Conservation (phyloP, 2,329 filamentous ascomycete species). For the Aureobasidium sp. region DNA sequence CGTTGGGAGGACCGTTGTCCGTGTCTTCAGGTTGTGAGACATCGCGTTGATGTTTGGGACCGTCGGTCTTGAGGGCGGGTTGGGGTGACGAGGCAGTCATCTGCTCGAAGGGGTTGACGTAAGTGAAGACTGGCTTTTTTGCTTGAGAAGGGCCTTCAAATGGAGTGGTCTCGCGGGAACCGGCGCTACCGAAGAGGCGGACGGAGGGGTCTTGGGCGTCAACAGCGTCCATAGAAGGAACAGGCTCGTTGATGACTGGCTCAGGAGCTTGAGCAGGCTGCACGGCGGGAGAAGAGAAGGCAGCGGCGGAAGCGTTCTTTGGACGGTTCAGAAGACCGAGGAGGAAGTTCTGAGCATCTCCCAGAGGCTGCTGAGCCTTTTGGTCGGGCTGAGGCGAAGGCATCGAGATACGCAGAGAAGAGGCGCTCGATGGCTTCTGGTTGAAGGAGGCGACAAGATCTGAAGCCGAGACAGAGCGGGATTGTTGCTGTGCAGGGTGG, state of each 20-base stretch:
- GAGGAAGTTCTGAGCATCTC: slow-evolving; percentile 76
- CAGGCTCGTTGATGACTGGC: slow-evolving; percentile 38
- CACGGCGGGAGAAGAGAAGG: slow-evolving; percentile 19
- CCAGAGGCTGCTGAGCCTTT: slow-evolving; percentile 27
- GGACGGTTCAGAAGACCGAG: slow-evolving; percentile 78
- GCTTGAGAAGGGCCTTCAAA: slow-evolving; percentile 35
- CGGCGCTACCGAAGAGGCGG: slow-evolving; percentile 25
- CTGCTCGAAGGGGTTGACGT: slow-evolving; percentile 66
- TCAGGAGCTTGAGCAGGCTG: slow-evolving; percentile 32
- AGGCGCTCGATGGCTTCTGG: slow-evolving; percentile 32
- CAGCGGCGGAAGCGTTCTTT: slow-evolving; percentile 34
- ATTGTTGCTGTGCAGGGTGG: slow-evolving; percentile 1
- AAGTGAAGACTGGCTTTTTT: slow-evolving; percentile 53
- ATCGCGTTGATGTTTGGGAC: slow-evolving; percentile 36
- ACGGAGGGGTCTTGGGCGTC: slow-evolving; percentile 21
- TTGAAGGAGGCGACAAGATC: slow-evolving; percentile 53
- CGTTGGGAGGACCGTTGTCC: slow-evolving; percentile 24
- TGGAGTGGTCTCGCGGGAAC: slow-evolving; percentile 23
- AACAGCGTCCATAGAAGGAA: slow-evolving; percentile 17
- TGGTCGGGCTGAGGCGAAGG: slow-evolving; percentile 11
- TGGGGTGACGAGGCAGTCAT: slow-evolving; percentile 57
- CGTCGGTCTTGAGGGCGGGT: background rate
- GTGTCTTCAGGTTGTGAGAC: slow-evolving; percentile 28
- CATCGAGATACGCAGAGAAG: slow-evolving; percentile 25
- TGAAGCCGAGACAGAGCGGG: slow-evolving; percentile 43